Evolutionary conservation across 2,329 filamentous ascomycete genomes (phyloP).

Genomic region (Byssoonygena ceratinophila): DNA sequence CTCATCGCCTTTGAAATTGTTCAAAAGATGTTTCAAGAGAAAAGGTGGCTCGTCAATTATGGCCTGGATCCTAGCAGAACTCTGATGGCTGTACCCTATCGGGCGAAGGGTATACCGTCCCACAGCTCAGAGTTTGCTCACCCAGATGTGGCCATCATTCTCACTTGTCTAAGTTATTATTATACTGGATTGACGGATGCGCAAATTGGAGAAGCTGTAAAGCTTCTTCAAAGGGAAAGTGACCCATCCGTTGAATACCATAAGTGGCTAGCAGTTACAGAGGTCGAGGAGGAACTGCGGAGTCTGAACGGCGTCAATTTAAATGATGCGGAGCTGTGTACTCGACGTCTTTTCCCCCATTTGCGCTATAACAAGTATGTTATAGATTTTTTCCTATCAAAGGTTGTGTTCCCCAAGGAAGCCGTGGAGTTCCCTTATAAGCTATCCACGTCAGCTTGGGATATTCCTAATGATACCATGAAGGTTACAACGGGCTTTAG

Average conservation of each 20-base stretch:
- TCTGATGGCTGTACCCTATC: conserved; percentile 48
- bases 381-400: conserved; percentile 51
- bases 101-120: conserved; percentile 49
- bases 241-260: conserved; percentile 42
- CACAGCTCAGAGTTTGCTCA: conserved; percentile 52
- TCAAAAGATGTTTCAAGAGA: conserved; percentile 43
- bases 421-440: conserved; percentile 52
- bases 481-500: conserved; percentile 53
- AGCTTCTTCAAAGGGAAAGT: conserved; percentile 41
- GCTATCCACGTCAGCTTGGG: conserved; percentile 54
- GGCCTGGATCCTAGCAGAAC: conserved; percentile 48
- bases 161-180: conserved; percentile 50
- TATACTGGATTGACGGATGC: conserved; percentile 45
- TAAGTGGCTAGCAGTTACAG: conserved; percentile 24
- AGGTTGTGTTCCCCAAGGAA: conserved; percentile 48
- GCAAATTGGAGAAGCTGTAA: conserved; percentile 41
- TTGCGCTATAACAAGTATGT: conserved; percentile 15
- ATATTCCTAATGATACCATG: conserved; percentile 41
- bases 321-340: conserved; percentile 34
- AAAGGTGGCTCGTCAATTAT: conserved; percentile 56
- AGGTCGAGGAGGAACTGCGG: conserved; percentile 30
- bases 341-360: conserved; percentile 13
- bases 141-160: conserved; percentile 46
- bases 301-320: conserved; percentile 48
- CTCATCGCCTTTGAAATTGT: conserved; percentile 48